Conservation (phyloP, 768 basidiomycete genomes). For the Clathrus columnatus region DNA sequence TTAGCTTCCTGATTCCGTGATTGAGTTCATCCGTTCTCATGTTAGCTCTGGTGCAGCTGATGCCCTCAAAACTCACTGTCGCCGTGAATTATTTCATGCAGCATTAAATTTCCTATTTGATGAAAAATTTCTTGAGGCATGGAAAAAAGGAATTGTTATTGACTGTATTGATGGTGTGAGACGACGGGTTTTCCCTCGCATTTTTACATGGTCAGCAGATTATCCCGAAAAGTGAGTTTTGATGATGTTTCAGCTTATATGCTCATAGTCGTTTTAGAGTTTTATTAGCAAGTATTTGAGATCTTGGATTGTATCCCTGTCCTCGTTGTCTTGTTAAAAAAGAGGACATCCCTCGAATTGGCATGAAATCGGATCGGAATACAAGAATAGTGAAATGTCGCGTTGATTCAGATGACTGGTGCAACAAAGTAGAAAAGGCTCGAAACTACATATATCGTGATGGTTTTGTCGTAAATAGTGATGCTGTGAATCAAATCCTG, state of each 20-base stretch:
- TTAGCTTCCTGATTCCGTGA: constrained; percentile 25
- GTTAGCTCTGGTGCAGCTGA: background rate
- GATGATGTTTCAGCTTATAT: no score
- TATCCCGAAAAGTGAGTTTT: constrained; percentile 30
- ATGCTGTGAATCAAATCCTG: constrained; percentile 21
- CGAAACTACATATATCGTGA: constrained; percentile 22
- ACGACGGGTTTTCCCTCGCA: constrained; percentile 18
- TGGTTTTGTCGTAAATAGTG: constrained; percentile 20
- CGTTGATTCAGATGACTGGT: constrained; percentile 10
- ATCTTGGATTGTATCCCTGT: constrained; percentile 32
- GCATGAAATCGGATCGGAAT: constrained; percentile 15
- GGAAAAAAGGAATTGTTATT: constrained; percentile 20
- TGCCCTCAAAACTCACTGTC: constrained; percentile 15
- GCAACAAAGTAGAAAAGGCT: constrained; percentile 11
- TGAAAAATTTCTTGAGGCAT: constrained; percentile 18
- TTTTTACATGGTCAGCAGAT: constrained; percentile 25
- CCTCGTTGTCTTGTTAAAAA: constrained; percentile 28
- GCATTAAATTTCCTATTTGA: constrained; percentile 20
- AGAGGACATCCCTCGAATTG: constrained; percentile 22
- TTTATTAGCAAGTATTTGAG: constrained; percentile 28
- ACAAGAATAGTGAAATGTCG: constrained; percentile 6
- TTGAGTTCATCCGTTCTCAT: constrained; percentile 20
- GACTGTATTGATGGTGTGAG: constrained; percentile 19
- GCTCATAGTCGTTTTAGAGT: no score
- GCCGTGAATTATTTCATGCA: constrained; percentile 23